Conservation (phyloP, 148 eudicot species). For the Drosera capensis region DNA sequence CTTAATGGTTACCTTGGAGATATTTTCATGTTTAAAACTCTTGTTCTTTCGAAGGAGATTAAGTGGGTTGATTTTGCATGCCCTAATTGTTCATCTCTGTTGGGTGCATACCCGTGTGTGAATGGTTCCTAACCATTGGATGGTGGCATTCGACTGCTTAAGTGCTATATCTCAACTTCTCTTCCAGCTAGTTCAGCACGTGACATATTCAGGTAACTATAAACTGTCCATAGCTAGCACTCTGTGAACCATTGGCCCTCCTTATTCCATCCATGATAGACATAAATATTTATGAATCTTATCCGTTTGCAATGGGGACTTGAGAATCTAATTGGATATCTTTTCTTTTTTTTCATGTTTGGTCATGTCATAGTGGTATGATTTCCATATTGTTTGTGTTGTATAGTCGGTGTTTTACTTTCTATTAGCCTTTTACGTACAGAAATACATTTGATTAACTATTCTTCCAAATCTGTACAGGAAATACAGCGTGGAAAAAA, state of each 20-base stretch:
- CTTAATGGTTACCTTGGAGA: conserved; percentile 83
- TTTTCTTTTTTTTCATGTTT: neutral
- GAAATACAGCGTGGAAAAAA: conserved; percentile 67
- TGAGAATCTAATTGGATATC: neutral
- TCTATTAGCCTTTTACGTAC: neutral
- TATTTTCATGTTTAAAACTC: conserved; percentile 47
- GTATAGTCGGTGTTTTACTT: neutral
- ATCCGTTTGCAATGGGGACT: neutral
- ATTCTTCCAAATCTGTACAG: conserved; percentile 17
- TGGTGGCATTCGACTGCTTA: conserved; percentile 73
- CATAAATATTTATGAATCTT: neutral
- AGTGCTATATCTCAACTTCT: conserved; percentile 62
- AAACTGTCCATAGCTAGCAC: neutral
- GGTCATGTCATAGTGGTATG: neutral
- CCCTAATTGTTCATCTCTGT: conserved; percentile 51
- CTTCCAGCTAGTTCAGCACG: conserved; percentile 26
- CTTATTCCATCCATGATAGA: neutral
- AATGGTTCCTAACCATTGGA: conserved; percentile 41
- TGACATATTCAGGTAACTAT: conserved; percentile 49
- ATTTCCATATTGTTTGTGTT: neutral
- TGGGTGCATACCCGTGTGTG: conserved; percentile 72
- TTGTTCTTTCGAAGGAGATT: conserved; percentile 68
- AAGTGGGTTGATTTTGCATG: conserved; percentile 53
- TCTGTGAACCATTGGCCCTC: neutral
- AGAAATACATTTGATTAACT: neutral